phyloP scores from a whole-genome alignment of 1,284 basidiomycete genomes.

The Phenoliferia sp. region DNA sequence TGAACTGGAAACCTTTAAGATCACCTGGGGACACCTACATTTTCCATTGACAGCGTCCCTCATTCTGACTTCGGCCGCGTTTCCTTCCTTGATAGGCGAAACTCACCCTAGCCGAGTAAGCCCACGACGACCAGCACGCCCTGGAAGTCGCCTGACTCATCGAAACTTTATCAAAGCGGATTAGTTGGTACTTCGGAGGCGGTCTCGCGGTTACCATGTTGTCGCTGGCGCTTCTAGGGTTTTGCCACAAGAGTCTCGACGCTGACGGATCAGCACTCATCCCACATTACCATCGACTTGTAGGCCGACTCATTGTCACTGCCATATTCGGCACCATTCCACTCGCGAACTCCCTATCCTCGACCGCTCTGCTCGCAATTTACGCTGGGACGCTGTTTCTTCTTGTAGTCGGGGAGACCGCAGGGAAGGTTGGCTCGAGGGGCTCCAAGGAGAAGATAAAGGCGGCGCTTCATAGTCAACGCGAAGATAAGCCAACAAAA shows the following conservation, averaged over 20 bases:
- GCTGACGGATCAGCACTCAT: not conserved
- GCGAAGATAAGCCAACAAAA: not conserved
- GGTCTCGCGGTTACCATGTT: not conserved
- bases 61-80: conserved; percentile 17
- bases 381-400: not conserved
- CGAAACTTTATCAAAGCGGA: not conserved
- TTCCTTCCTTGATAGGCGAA: not conserved
- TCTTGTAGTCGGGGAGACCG: conserved; percentile 1
- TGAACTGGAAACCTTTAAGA: not conserved
- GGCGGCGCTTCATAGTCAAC: not conserved
- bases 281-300: not conserved
- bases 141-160: not conserved
- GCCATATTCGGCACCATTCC: conserved; percentile 2
- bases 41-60: conserved; percentile 39
- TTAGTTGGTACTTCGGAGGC: conserved; percentile 5
- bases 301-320: not conserved
- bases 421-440: conserved; percentile 1
- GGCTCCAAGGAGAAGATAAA: not conserved
- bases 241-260: conserved; percentile 5
- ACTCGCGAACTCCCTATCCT: not conserved
- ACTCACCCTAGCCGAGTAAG: not conserved
- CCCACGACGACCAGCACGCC: not conserved
- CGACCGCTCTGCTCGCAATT: conserved; percentile 3
- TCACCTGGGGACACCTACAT: conserved; percentile 37
- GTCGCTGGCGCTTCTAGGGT: not conserved